A percentile compares a stretch with the other conserved stretches of the same genome.
These are phyloP conservation scores for Neckera pumila DNA, from an alignment of 225 moss, liverwort and hornwort species.

Conservation along the genomic window DNA sequence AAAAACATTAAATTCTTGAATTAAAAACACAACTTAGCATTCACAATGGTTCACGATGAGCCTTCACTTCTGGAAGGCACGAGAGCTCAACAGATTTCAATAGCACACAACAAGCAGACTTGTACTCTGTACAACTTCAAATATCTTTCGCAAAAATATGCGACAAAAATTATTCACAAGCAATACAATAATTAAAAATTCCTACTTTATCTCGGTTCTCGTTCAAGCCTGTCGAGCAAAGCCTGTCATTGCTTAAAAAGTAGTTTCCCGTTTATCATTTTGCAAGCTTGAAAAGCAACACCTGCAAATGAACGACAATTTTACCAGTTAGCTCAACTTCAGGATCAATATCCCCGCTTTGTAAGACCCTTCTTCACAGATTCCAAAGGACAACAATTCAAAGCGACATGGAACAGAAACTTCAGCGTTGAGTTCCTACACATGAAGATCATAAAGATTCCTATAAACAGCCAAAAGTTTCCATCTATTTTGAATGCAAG, in stretches of 20 bases:
- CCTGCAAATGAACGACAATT: slow-evolving; percentile 1
- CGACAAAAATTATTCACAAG: slow-evolving; percentile 1
- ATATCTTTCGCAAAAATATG: neutral
- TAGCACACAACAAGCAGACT: neutral
- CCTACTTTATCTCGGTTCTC: neutral
- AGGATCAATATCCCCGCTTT: neutral
- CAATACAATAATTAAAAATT: neutral
- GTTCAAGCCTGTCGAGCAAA: neutral
- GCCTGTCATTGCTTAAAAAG: neutral
- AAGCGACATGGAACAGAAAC: neutral
- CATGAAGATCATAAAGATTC: neutral
- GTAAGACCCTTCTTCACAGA: neutral
- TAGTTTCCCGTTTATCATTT: neutral
- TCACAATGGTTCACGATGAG: neutral
- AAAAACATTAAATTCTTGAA: too few relatives aligned
- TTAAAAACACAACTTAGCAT: neutral
- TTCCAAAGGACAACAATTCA: neutral
- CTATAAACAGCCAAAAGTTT: neutral
- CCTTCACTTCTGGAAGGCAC: neutral
- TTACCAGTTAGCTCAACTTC: neutral
- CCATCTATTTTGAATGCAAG: neutral
- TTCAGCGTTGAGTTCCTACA: neutral
- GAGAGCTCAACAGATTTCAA: neutral
- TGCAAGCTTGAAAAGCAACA: neutral
- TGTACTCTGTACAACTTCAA: neutral